A percentile compares a stretch with the other conserved stretches of the same genome.
Conservation (phyloP, 2,329 filamentous ascomycete genomes). For the Colletotrichum orchidophilum region DNA sequence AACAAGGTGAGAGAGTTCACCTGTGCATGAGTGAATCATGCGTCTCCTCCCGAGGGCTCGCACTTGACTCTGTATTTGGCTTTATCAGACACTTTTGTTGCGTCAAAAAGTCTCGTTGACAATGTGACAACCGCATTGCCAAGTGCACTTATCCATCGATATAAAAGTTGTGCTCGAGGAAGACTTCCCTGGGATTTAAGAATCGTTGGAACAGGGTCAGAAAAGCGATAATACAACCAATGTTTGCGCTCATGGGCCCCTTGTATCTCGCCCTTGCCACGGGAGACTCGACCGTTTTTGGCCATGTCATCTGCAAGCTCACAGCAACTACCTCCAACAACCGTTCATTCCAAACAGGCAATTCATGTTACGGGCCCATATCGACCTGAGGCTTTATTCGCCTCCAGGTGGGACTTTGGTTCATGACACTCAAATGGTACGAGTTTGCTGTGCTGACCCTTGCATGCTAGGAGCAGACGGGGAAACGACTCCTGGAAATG, state of each 20-base stretch:
- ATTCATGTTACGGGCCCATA: neutral
- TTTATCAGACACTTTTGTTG: too few species aligned
- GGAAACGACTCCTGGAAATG: too few species aligned
- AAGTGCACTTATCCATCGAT: too few species aligned
- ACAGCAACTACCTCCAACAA: neutral
- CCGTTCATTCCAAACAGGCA: neutral
- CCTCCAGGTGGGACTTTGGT: neutral
- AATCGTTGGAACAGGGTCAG: neutral
- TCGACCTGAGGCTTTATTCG: neutral
- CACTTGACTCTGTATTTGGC: too few species aligned
- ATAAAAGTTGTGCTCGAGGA: too few species aligned
- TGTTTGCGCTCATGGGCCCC: neutral
- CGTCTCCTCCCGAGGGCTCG: too few species aligned
- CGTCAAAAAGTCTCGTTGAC: too few species aligned
- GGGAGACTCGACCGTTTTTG: neutral
- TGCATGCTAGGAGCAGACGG: too few species aligned
- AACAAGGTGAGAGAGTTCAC: neutral
- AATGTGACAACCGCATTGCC: too few species aligned
- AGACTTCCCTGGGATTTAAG: too few species aligned
- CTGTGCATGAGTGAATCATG: neutral
- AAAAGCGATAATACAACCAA: neutral
- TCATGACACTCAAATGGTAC: too few species aligned
- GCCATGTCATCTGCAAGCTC: neutral
- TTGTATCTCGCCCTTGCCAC: neutral
- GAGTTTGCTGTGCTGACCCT: too few species aligned